Evolutionary conservation across 768 basidiomycete genomes (phyloP), one percentile per base, ranked within the genome.

Genomic region (Auricularia sp.): DNA sequence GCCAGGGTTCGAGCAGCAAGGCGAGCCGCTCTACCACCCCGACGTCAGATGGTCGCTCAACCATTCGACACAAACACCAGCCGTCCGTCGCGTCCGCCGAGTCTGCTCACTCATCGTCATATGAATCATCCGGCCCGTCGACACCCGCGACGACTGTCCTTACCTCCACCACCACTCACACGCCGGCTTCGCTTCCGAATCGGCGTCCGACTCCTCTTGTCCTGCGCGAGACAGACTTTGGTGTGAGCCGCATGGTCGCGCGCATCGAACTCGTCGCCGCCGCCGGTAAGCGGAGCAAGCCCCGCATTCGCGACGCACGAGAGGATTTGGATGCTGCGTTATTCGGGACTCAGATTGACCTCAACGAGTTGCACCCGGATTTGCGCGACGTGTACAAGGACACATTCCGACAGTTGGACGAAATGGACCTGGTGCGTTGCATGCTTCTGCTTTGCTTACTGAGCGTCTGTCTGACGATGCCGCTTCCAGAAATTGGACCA

Each of bases 171-270:
- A 72, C 77, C 1, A 76, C 76, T 51, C 75, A 75, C 61, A 84
- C 79, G 67, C 81, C 75, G 56, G 78, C 81, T 39, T 72, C 83
- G 54, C 74, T 88, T 61, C 83, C 83, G n/a, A 82, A 81, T 6
- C 0, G 67, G 70, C 45, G 71, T 68, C 54, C 71, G 72, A 10
- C 62, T 62, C 68, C 64, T 1, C 70, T 74, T 0, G 68, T 75
- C 4, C 65, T 71, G 61, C 70, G 73, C 62, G 68, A 67, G 67
- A 86, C 95, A 71, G 92, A 95, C 73, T 95, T 95, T 75, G 94
- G 94, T 1, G 78, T 96, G 33, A 77, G 83, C 7, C 82, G 86
- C 63, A 94, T 97, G 91, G 82, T 97, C 82, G 88, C 91, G 34
- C 80, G 95, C 54, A 93, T 97, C 64, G 88, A 94, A 73, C 81